Evolutionary conservation across 441 rosid species (phyloP), one percentile per base, ranked within the genome.

Genomic region (Euphorbia corollata): DNA sequence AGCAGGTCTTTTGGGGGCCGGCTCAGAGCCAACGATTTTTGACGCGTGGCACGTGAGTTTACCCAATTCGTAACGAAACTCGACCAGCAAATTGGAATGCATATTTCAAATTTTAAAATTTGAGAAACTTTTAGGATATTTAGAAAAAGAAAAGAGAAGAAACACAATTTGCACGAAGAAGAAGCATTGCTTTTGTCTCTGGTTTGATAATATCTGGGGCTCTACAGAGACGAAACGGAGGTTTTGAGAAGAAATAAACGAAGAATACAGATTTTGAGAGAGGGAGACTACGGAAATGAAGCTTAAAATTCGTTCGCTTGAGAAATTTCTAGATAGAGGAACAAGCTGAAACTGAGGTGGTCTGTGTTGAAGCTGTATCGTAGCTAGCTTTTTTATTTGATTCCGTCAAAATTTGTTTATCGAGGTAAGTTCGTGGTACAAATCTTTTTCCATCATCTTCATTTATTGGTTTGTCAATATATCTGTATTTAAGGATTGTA

Each of bases 331-430:
- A 68, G 59, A 69, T 74, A 62, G 69, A 63, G 43, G 22, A 65
- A 60, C 32, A 43, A 18, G 15, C 20, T 3, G 38, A 68, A 66
- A 45, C 36, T 20, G 69, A n/a, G 60, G 56, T 63, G 56, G 36
- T 60, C 73, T 72, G 41, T 63, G n/a, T 27, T 27, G 32, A 41
- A 64, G 73, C 74, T 19, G 76, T 68, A 53, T 68, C 73, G 30
- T 67, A 58, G 47, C 27, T 80, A 78, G 83, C 83, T 79, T 77
- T 79, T 77, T 78, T 20, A 19, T 58, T 55, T 20, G 64, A 30
- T 64, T 73, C 22, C 38, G n/a, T 34, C 32, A 30, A 27, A n/a
- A 24, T 71, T 70, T 59, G 41, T 54, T 62, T 39, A 45, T 72
- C 36, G 60, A 74, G 84, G 81, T 83, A 74, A 60, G 68, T 39